These are phyloP conservation scores for Oenanthe sinensis DNA, from an alignment of 129 eudicot genomes.

Conservation along the genomic window DNA sequence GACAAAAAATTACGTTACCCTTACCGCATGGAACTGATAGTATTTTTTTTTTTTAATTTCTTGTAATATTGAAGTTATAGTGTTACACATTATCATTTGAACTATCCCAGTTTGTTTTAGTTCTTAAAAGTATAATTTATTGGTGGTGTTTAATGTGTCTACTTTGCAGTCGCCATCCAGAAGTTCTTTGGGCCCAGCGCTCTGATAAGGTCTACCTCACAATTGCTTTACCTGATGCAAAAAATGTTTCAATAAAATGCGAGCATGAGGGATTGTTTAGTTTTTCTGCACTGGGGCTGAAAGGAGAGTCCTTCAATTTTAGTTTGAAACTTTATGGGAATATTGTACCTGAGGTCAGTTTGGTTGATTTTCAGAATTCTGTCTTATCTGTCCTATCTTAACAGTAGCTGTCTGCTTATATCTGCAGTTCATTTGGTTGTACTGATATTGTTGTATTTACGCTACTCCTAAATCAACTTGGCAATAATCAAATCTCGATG, in stretches of 20 bases:
- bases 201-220: conserved; percentile 74
- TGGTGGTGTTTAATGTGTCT: conserved; percentile 5
- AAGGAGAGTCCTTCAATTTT: conserved; percentile 46
- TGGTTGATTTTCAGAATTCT: not conserved
- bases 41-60: no score
- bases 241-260: conserved; percentile 57
- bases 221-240: conserved; percentile 60
- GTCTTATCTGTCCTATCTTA: not conserved
- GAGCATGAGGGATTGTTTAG: conserved; percentile 54
- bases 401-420: not conserved
- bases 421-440: not conserved
- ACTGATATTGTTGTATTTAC: not conserved
- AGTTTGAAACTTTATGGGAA: conserved; percentile 60
- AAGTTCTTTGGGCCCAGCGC: conserved; percentile 92
- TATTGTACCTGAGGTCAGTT: conserved; percentile 41
- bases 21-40: not conserved
- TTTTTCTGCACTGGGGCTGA: conserved; percentile 60
- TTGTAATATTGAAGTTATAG: not conserved
- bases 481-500: no score
- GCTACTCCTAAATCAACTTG: not conserved
- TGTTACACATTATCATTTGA: no score
- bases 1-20: not conserved
- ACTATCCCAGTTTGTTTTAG: not conserved
- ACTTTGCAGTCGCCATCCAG: conserved; percentile 60
- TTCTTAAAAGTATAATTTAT: not conserved